Evolutionary conservation across 306 rosid species (phyloP).

Genomic region (Vigna angularis): DNA sequence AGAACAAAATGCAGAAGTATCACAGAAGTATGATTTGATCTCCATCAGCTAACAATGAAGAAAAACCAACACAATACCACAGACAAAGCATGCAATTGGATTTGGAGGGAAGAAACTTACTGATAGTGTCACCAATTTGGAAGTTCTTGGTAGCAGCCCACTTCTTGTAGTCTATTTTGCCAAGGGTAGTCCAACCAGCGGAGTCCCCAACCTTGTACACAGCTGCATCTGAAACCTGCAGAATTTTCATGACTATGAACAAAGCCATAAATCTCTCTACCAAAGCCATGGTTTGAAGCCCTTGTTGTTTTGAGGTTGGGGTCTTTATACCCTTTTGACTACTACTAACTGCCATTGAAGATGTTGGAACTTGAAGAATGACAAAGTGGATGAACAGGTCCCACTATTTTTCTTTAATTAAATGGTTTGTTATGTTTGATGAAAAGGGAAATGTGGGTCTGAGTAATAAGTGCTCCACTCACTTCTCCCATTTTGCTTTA

Average conservation of each 20-base stretch:
- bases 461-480: constrained; percentile 23
- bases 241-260: constrained; percentile 35
- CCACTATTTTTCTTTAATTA: constrained; percentile 30
- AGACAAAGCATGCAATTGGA: constrained; percentile 32
- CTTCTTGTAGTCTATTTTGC: constrained; percentile 64
- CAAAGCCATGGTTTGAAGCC: constrained; percentile 55
- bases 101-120: constrained; percentile 56
- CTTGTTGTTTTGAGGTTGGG: constrained; percentile 26
- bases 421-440: constrained; percentile 12
- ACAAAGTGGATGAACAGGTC: constrained; percentile 33
- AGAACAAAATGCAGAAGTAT: not conserved
- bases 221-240: constrained; percentile 58
- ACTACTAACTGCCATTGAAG: constrained; percentile 31
- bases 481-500: constrained; percentile 1
- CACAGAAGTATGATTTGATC: not conserved
- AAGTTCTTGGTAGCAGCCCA: constrained; percentile 84
- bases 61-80: not conserved
- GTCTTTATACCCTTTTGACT: constrained; percentile 52
- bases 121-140: constrained; percentile 72
- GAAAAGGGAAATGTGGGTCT: constrained; percentile 37
- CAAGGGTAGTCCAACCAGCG: constrained; percentile 84
- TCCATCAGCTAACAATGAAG: constrained; percentile 2
- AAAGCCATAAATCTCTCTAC: constrained; percentile 45
- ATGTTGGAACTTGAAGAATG: constrained; percentile 47
- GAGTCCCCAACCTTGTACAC: constrained; percentile 86